Conservation (phyloP, 2,329 filamentous ascomycete genomes). For the Ustilaginoidea virens region DNA sequence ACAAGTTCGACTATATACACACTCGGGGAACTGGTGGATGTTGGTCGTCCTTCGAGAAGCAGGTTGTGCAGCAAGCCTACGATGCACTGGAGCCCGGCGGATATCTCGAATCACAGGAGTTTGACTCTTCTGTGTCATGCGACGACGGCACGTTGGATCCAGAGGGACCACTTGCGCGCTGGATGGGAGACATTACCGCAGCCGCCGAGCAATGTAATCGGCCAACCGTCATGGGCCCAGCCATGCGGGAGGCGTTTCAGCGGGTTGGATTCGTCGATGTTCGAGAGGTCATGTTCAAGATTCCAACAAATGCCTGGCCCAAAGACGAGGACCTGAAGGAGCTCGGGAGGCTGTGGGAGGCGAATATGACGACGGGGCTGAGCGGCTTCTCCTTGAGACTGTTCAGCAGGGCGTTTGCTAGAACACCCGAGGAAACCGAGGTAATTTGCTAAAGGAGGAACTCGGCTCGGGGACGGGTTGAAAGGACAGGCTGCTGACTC, state of each 20-base stretch:
- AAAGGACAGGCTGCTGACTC: neutral
- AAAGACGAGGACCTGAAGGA: conserved; percentile 26
- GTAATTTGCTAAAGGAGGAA: conserved; percentile 14
- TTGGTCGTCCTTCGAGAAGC: conserved; percentile 30
- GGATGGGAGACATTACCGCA: conserved; percentile 23
- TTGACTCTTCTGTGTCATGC: conserved; percentile 19
- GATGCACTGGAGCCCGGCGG: conserved; percentile 33
- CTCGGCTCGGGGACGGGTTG: neutral
- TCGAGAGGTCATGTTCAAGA: conserved; percentile 33
- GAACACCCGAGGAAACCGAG: conserved; percentile 31
- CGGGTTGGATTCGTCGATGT: conserved; percentile 41
- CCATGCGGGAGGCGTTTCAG: conserved; percentile 21
- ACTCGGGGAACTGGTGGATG: conserved; percentile 32
- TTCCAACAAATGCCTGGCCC: conserved; percentile 40
- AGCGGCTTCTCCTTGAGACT: conserved; percentile 27
- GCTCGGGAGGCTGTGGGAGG: conserved; percentile 29
- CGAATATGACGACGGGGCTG: conserved; percentile 25
- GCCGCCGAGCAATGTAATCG: conserved; percentile 23
- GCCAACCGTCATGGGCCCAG: conserved; percentile 18
- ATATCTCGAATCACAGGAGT: conserved; percentile 39
- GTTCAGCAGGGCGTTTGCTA: conserved; percentile 24
- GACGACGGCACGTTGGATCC: conserved; percentile 29
- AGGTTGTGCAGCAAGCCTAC: conserved; percentile 37
- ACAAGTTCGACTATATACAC: conserved; percentile 40
- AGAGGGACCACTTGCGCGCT: conserved; percentile 22